Evolutionary conservation across 2,329 filamentous ascomycete species (phyloP).

Genomic region (Scorias spongiosa): DNA sequence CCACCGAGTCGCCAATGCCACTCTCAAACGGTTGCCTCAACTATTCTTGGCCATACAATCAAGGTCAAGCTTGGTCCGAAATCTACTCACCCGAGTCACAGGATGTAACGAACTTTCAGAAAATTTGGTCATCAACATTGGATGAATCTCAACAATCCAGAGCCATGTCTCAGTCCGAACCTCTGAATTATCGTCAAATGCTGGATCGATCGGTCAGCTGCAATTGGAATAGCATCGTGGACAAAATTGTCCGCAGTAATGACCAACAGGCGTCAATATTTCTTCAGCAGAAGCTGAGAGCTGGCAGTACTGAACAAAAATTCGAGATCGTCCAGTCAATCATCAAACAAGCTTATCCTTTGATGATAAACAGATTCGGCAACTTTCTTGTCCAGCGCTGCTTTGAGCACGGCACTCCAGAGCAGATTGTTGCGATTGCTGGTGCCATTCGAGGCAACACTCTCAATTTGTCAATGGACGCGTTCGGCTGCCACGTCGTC

Average conservation of each 20-base stretch:
- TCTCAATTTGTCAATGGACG: conserved; percentile 89
- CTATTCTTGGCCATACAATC: too few relatives aligned
- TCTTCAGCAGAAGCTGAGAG: conserved; percentile 95
- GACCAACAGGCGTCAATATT: conserved; percentile 99
- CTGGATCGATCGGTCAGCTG: conserved; percentile 92
- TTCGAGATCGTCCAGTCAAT: conserved; percentile 95
- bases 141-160: too few relatives aligned
- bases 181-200: conserved; percentile 87
- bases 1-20: too few relatives aligned
- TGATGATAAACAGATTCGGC: conserved; percentile 98
- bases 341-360: conserved; percentile 78
- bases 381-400: conserved; percentile 98
- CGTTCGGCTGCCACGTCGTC: conserved; percentile 94
- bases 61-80: too few relatives aligned
- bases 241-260: conserved; percentile 98
- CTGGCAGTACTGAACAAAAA: conserved; percentile 87
- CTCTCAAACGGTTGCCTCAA: too few relatives aligned
- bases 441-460: conserved; percentile 90
- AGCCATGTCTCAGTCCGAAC: conserved; percentile 40
- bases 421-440: conserved; percentile 89
- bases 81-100: too few relatives aligned
- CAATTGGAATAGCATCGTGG: conserved; percentile 98
- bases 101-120: too few relatives aligned
- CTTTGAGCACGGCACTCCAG: conserved; percentile 92
- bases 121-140: too few relatives aligned